Conservation (phyloP, 2,329 filamentous ascomycete genomes). For the Aspergillus sp. region DNA sequence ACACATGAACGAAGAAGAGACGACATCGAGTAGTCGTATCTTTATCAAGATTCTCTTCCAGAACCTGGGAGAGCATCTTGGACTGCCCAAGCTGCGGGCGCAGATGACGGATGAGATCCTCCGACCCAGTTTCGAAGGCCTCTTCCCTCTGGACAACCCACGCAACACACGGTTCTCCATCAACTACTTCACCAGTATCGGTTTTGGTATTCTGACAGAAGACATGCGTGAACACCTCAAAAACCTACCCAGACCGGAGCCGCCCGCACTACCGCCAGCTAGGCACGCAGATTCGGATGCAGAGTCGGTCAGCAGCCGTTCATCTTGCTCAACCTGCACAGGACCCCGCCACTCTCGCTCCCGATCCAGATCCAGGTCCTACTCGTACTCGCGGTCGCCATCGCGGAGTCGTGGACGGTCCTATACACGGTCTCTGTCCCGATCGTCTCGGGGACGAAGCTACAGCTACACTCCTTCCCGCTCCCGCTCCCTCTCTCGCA, state of each 20-base stretch:
- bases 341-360: constrained; percentile 33
- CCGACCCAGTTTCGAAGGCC: constrained; percentile 68
- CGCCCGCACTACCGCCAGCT: constrained; percentile 57
- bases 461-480: constrained; percentile 19
- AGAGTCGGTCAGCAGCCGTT: constrained; percentile 49
- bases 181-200: constrained; percentile 98
- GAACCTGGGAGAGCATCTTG: constrained; percentile 78
- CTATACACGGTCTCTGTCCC: constrained; percentile 25
- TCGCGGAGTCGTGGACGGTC: constrained; percentile 26
- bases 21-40: constrained; percentile 90
- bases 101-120: constrained; percentile 73
- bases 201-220: constrained; percentile 90
- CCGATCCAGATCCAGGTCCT: constrained; percentile 39
- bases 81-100: constrained; percentile 70
- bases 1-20: constrained; percentile 93
- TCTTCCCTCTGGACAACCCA: constrained; percentile 85
- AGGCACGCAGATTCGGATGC: constrained; percentile 60
- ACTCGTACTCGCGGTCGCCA: constrained; percentile 30
- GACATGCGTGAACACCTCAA: constrained; percentile 88
- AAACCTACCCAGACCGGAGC: constrained; percentile 77
- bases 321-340: constrained; percentile 25
- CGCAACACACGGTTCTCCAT: constrained; percentile 93
- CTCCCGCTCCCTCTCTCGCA: constrained; percentile 29
- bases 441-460: constrained; percentile 23
- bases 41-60: constrained; percentile 98